These are phyloP conservation scores for Neospermospora avenae DNA, from an alignment of 2,329 filamentous ascomycete species.

Conservation along the genomic window DNA sequence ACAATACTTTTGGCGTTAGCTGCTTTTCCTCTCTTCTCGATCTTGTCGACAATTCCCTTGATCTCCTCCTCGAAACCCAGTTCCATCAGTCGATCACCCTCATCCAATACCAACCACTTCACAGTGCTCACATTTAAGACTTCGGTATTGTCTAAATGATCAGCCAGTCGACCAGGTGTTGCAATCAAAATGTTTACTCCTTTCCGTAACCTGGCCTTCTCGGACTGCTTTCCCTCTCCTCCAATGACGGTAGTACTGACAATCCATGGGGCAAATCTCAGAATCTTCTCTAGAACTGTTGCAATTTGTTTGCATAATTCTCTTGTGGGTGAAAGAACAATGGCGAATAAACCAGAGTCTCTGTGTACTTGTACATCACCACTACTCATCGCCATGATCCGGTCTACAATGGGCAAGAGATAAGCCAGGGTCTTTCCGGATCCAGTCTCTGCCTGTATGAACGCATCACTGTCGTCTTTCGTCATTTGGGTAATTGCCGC, in stretches of 20 bases:
- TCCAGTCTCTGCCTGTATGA: conserved; percentile 94
- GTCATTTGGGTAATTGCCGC: conserved; percentile 79
- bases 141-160: conserved; percentile 91
- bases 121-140: conserved; percentile 84
- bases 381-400: conserved; percentile 74
- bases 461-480: conserved; percentile 81
- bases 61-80: conserved; percentile 95
- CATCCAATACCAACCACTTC: conserved; percentile 90
- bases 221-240: conserved; percentile 69
- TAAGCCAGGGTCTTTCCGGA: conserved; percentile 98
- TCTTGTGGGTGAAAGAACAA: conserved; percentile 89
- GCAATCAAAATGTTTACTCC: conserved; percentile 95
- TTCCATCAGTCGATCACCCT: conserved; percentile 98
- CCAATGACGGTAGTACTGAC: conserved; percentile 81
- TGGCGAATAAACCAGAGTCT: conserved; percentile 86
- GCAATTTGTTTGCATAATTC: conserved; percentile 95
- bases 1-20: conserved; percentile 57
- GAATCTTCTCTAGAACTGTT: conserved; percentile 75
- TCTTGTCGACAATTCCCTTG: conserved; percentile 76
- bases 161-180: conserved; percentile 84
- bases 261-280: conserved; percentile 90
- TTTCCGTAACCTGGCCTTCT: conserved; percentile 91
- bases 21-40: conserved; percentile 62
- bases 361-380: conserved; percentile 61
- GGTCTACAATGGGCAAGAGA: conserved; percentile 84